These are phyloP conservation scores for Phytopythium delawarense DNA, from an alignment of 352 stramenopile species.

Conservation along the genomic window DNA sequence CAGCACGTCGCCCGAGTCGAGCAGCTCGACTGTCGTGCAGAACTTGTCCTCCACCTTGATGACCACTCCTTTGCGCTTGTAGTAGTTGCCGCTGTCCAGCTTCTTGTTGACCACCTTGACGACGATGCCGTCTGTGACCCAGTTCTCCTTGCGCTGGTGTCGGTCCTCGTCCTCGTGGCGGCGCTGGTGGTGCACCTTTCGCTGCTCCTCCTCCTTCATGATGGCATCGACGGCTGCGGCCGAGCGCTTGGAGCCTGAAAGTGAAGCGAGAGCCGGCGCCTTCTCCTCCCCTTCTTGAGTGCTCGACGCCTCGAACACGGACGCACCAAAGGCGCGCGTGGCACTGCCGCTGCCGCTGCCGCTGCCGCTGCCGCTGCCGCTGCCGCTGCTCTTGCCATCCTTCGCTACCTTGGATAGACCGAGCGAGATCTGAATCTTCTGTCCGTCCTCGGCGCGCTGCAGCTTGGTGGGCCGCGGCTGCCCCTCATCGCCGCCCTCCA, in stretches of 20 bases:
- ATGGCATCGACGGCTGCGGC: constrained; percentile 37
- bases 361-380: neutral
- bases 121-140: constrained; percentile 88
- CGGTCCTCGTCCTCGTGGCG: constrained; percentile 33
- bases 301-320: constrained; percentile 1
- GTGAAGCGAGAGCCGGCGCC: neutral
- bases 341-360: constrained; percentile 2
- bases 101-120: constrained; percentile 95
- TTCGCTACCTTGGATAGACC: constrained; percentile 19
- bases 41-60: constrained; percentile 79
- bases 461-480: constrained; percentile 55
- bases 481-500: constrained; percentile 17
- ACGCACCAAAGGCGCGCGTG: constrained; percentile 15
- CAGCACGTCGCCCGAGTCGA: constrained; percentile 80
- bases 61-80: constrained; percentile 86
- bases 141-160: constrained; percentile 81
- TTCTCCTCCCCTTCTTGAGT: neutral
- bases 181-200: constrained; percentile 31
- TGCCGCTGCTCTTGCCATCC: constrained; percentile 11
- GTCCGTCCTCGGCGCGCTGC: constrained; percentile 35
- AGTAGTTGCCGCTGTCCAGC: constrained; percentile 82
- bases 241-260: constrained; percentile 9
- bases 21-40: constrained; percentile 72
- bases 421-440: constrained; percentile 42
- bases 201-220: constrained; percentile 56